Evolutionary conservation across 129 eudicot genomes (phyloP).

Genomic region (Mikania micrantha): DNA sequence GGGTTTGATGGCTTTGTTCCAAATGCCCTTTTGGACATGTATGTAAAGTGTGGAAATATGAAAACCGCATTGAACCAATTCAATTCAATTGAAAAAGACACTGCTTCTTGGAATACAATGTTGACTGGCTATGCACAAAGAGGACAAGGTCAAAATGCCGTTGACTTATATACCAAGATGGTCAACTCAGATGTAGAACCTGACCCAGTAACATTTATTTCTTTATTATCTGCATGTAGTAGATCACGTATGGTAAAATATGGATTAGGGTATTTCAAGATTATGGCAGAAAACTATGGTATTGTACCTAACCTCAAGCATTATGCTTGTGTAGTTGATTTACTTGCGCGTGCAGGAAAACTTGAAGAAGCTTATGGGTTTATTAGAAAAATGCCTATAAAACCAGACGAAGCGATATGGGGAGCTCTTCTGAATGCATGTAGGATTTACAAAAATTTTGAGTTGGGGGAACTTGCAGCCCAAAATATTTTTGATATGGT

Average conservation of each 20-base stretch:
- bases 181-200: slow-evolving; percentile 43
- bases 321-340: slow-evolving; percentile 82
- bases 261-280: slow-evolving; percentile 56
- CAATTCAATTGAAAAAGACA: slow-evolving; percentile 36
- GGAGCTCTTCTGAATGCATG: slow-evolving; percentile 87
- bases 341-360: slow-evolving; percentile 79
- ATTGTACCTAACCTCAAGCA: slow-evolving; percentile 66
- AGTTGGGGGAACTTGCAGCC: slow-evolving; percentile 74
- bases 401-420: slow-evolving; percentile 81
- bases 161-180: slow-evolving; percentile 54
- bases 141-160: slow-evolving; percentile 53
- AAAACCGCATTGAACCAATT: slow-evolving; percentile 57
- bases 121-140: slow-evolving; percentile 66
- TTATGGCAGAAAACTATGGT: slow-evolving; percentile 38
- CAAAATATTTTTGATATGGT: slow-evolving; percentile 34
- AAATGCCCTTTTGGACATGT: slow-evolving; percentile 80
- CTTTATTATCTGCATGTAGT: slow-evolving; percentile 70
- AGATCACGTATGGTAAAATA: slow-evolving; percentile 79
- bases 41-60: slow-evolving; percentile 70
- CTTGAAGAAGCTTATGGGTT: slow-evolving; percentile 55
- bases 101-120: slow-evolving; percentile 73
- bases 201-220: slow-evolving; percentile 59
- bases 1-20: slow-evolving; percentile 58
- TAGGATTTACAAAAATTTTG: slow-evolving; percentile 54
- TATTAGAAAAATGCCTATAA: slow-evolving; percentile 47